phyloP scores from a whole-genome alignment of 192 early-diverging fungal genomes.

The Chytriomyces sp. region DNA sequence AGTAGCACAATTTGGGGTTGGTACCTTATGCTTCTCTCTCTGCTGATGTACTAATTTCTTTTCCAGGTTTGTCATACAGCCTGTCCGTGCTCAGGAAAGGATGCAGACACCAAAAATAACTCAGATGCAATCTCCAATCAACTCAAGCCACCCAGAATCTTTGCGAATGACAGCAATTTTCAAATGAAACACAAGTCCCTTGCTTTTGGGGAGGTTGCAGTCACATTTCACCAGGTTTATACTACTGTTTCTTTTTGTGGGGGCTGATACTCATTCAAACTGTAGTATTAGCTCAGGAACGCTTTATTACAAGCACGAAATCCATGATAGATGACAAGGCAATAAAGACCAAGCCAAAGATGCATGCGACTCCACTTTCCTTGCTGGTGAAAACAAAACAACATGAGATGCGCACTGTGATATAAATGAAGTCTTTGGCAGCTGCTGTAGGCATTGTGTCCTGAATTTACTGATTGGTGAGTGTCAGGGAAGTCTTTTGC shows the following conservation, averaged over 20 bases:
- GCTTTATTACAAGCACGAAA: neutral
- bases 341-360: neutral
- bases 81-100: too few relatives aligned
- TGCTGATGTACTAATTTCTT: too few relatives aligned
- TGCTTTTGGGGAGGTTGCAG: conserved; percentile 1
- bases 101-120: too few relatives aligned
- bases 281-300: neutral
- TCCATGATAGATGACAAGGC: neutral
- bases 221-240: neutral
- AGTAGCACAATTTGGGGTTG: too few relatives aligned
- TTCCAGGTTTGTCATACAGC: too few relatives aligned
- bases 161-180: neutral
- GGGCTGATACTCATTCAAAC: neutral
- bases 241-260: neutral
- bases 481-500: neutral
- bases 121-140: too few relatives aligned
- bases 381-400: neutral
- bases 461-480: neutral
- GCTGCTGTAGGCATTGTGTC: neutral
- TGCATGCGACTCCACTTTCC: neutral
- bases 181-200: neutral
- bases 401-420: neutral
- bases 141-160: neutral
- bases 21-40: too few relatives aligned
- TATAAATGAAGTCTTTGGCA: neutral